Evolutionary conservation across 768 basidiomycete species (phyloP).

Genomic region (Phylloporus arenicola): DNA sequence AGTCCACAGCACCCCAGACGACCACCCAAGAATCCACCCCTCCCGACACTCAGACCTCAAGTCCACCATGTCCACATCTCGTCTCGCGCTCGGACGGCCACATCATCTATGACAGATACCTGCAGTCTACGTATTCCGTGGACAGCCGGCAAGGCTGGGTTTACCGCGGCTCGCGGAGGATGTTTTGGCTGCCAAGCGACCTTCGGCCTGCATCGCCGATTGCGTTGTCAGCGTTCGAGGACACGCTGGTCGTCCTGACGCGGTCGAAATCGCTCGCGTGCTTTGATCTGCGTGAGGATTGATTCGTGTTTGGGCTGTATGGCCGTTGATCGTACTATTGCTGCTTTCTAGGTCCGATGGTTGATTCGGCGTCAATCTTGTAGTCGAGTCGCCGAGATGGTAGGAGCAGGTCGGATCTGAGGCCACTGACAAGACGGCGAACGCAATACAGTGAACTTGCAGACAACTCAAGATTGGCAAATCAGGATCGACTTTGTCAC

Average conservation of each 20-base stretch:
- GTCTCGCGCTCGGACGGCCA: conserved; percentile 9
- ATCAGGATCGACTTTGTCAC: background rate
- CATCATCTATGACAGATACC: conserved; percentile 11
- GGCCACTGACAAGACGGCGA: background rate
- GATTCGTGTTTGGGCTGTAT: background rate
- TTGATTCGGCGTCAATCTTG: background rate
- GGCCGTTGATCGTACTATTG: background rate
- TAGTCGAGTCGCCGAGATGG: background rate
- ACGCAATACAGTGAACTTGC: background rate
- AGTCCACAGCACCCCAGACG: background rate
- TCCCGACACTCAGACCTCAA: background rate
- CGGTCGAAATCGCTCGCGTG: background rate
- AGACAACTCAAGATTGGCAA: background rate
- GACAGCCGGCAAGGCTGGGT: conserved; percentile 14
- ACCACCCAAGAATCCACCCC: background rate
- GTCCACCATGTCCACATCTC: conserved; percentile 4
- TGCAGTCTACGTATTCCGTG: conserved; percentile 13
- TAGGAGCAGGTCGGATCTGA: background rate
- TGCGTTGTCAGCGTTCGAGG: conserved; percentile 7
- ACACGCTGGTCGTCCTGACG: conserved; percentile 8
- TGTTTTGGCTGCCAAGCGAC: conserved; percentile 17
- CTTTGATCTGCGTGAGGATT: conserved; percentile 14
- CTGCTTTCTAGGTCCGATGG: background rate
- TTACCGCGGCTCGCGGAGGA: conserved; percentile 7
- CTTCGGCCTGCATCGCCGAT: conserved; percentile 7